A percentile compares a stretch with the other conserved stretches of the same genome.
Evolutionary conservation across 2,329 filamentous ascomycete species (phyloP).

Genomic region (Sporothrix variecibatus): DNA sequence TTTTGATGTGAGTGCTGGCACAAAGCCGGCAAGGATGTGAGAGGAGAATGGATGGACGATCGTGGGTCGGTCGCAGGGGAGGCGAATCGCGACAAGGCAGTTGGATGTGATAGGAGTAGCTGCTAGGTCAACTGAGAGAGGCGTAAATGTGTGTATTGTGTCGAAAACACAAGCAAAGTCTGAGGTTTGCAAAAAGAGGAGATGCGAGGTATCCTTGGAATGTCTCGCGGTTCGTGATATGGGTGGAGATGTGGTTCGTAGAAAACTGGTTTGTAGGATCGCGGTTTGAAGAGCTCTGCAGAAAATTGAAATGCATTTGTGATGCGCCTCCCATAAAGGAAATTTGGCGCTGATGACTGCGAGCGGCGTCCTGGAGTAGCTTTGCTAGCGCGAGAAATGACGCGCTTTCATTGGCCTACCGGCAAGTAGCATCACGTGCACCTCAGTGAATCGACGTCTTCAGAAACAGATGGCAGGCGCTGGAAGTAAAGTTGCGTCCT

Average conservation of each 20-base stretch:
- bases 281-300: constrained; percentile 4
- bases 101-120: not conserved
- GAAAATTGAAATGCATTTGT: constrained; percentile 20
- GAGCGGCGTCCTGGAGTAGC: not conserved
- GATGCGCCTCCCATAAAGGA: constrained; percentile 24
- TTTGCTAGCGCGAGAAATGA: constrained; percentile 23
- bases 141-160: not conserved
- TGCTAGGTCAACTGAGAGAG: not conserved
- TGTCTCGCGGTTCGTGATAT: not conserved
- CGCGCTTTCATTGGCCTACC: constrained; percentile 26
- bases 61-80: not conserved
- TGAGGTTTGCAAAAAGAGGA: not conserved
- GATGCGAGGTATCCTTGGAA: not conserved
- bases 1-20: constrained; percentile 44
- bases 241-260: not conserved
- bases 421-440: constrained; percentile 17
- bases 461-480: constrained; percentile 17
- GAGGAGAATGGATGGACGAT: not conserved
- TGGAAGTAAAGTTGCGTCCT: constrained; percentile 14
- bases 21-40: not conserved
- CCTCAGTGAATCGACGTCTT: not conserved
- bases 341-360: constrained; percentile 20
- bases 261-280: not conserved
- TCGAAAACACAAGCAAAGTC: not conserved
- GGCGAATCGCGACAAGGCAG: constrained; percentile 1